Evolutionary conservation across 1,284 basidiomycete species (phyloP).

Genomic region (Ustilago bromivora): DNA sequence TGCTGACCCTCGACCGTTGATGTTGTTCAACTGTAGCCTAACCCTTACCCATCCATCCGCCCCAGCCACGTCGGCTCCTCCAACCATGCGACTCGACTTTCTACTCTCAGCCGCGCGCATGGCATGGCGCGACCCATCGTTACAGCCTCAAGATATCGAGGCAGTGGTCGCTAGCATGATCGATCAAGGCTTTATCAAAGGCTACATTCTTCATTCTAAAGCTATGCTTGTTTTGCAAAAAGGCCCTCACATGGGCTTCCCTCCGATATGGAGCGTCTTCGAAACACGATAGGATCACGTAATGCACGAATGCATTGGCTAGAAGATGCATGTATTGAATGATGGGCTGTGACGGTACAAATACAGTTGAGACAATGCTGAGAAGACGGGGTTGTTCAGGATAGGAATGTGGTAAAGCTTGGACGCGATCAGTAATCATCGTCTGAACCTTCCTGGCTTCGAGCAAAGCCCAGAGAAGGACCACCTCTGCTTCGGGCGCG

Average conservation of each 20-base stretch:
- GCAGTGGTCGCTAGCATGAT: slow-evolving; percentile 70
- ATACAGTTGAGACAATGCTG: slow-evolving; percentile 20
- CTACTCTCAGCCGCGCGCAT: slow-evolving; percentile 65
- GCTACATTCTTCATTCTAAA: slow-evolving; percentile 70
- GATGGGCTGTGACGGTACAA: slow-evolving; percentile 15
- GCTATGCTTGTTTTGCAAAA: slow-evolving; percentile 70
- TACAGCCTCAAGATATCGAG: slow-evolving; percentile 70
- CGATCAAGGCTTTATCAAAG: slow-evolving; percentile 71
- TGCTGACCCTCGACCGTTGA: neutral
- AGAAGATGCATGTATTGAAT: neutral
- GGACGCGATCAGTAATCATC: slow-evolving; percentile 18
- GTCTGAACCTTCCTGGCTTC: slow-evolving; percentile 41
- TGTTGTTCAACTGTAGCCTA: slow-evolving; percentile 1
- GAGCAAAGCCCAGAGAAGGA: slow-evolving; percentile 44
- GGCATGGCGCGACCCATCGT: slow-evolving; percentile 64
- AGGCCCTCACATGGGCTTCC: slow-evolving; percentile 68
- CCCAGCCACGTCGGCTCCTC: slow-evolving; percentile 58
- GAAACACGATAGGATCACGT: slow-evolving; percentile 14
- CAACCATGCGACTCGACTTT: slow-evolving; percentile 62
- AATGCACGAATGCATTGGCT: neutral
- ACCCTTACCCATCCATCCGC: slow-evolving; percentile 18
- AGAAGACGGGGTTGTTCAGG: neutral
- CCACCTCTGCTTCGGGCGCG: slow-evolving; percentile 41
- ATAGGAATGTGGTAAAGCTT: neutral
- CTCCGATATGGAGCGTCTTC: slow-evolving; percentile 60